Conservation (phyloP, 768 basidiomycete species). For the Lactifluus pinguis region DNA sequence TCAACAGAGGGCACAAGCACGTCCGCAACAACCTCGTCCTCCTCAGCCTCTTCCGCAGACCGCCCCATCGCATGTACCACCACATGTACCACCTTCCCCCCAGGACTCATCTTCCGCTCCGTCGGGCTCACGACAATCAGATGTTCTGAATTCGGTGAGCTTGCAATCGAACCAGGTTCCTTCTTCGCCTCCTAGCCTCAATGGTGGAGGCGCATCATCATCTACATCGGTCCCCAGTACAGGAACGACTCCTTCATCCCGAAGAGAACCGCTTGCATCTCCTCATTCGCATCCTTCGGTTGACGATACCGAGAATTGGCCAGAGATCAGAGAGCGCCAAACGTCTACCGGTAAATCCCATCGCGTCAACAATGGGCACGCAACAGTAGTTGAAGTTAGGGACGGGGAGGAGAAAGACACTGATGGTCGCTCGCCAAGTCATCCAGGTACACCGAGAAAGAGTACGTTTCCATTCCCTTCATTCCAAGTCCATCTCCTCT, state of each 20-base stretch:
- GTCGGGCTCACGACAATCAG: neutral
- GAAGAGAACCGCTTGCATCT: constrained; percentile 29
- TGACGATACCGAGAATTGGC: constrained; percentile 36
- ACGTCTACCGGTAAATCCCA: constrained; percentile 5
- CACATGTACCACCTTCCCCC: neutral
- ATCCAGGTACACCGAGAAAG: constrained; percentile 29
- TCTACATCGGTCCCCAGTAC: constrained; percentile 7
- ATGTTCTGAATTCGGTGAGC: neutral
- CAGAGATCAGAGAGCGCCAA: constrained; percentile 34
- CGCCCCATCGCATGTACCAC: neutral
- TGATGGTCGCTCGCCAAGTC: constrained; percentile 21
- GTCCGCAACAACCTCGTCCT: constrained; percentile 21
- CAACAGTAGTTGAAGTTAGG: constrained; percentile 16
- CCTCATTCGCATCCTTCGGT: constrained; percentile 24
- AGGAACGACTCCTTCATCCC: constrained; percentile 40
- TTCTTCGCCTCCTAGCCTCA: constrained; percentile 2
- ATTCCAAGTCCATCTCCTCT: neutral
- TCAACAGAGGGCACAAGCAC: constrained; percentile 31
- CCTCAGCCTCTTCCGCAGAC: constrained; percentile 11
- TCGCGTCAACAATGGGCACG: constrained; percentile 12
- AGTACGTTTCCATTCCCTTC: constrained; percentile 25
- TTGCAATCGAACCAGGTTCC: constrained; percentile 3
- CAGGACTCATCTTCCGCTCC: neutral
- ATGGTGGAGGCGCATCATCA: constrained; percentile 3
- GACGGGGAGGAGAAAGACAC: constrained; percentile 20